Evolutionary conservation across 768 basidiomycete species (phyloP), one percentile per base, ranked within the genome.

Genomic region (Leccinum arenicola): DNA sequence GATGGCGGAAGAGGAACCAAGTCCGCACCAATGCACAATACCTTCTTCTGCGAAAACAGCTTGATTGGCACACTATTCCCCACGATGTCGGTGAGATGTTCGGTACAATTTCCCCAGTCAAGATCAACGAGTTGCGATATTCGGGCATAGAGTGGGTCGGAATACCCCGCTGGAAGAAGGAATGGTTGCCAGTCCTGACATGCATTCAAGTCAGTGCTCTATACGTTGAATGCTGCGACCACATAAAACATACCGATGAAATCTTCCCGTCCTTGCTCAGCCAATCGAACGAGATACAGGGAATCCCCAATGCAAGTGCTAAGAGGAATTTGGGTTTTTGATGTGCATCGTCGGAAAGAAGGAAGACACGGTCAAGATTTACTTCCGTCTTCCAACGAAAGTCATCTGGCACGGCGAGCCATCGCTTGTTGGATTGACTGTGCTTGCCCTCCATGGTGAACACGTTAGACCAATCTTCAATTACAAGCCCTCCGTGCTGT

Each of bases 271-370:
- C 57, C 43, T 47, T 63, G 23, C 55, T 66, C 61, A 70, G 68
- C 83, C 86, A 94, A 11, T 78, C 73, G 6, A 79, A 70, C 1
- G 80, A 81, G 25, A 97, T 66, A 63, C 91, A 94, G 4, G 95
- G 95, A 54, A 97, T 85, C 11, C 94, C 94, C 43, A 94, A 76
- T 0, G 91, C 93, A 35, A 98, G 80, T 6, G 93, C 90, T 3
- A 87, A 79, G 55, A 96, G 76, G 66, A 83, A 93, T 72, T 95
- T 95, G 10, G 88, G 83, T 64, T 91, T 94, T 57, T 84, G 82
- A 63, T 80, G 84, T 9, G 79, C 70, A 14, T 85, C 82, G 61
- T 91, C 86, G 0, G 89, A 83, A 15, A 92, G 61, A 43, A 92
- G 76, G 71, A 91, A 90, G 23, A 88, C 77, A 14, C 82, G 79